A percentile compares a stretch with the other conserved stretches of the same genome.
Evolutionary conservation across 768 basidiomycete species (phyloP).

Genomic region (Myochromella boudieri): DNA sequence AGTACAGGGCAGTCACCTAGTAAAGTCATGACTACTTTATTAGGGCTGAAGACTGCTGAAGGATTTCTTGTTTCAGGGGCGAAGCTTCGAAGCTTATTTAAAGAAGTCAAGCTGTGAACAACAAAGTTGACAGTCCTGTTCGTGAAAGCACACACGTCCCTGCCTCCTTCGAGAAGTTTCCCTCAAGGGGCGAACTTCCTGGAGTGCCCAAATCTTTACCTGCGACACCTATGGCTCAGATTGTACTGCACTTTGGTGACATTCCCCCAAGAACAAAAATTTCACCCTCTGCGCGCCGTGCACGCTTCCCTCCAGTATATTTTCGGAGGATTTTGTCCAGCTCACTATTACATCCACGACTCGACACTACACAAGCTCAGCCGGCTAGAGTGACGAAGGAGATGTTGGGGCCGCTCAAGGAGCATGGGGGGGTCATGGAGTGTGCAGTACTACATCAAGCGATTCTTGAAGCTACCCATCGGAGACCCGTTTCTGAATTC

Average conservation of each 20-base stretch:
- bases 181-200: no score
- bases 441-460: conserved; percentile 92
- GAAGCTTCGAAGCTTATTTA: no score
- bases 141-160: no score
- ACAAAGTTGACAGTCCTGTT: no score
- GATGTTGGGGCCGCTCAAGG: conserved; percentile 85
- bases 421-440: conserved; percentile 90
- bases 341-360: conserved; percentile 50
- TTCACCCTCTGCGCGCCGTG: conserved; percentile 90
- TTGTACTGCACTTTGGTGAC: conserved; percentile 88
- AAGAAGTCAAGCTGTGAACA: no score
- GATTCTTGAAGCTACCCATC: conserved; percentile 94
- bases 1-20: no score
- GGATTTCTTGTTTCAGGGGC: no score
- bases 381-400: conserved; percentile 92
- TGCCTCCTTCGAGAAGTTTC: no score
- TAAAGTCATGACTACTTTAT: no score
- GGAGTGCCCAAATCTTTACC: no score
- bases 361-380: conserved; percentile 37
- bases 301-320: conserved; percentile 94
- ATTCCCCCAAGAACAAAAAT: conserved; percentile 89
- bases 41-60: no score
- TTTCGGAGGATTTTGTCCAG: conserved; percentile 95
- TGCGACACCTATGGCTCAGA: conserved; percentile 97
- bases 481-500: conserved; percentile 89